Evolutionary conservation across 2,329 filamentous ascomycete species (phyloP).

Genomic region (Drechslera avenae): DNA sequence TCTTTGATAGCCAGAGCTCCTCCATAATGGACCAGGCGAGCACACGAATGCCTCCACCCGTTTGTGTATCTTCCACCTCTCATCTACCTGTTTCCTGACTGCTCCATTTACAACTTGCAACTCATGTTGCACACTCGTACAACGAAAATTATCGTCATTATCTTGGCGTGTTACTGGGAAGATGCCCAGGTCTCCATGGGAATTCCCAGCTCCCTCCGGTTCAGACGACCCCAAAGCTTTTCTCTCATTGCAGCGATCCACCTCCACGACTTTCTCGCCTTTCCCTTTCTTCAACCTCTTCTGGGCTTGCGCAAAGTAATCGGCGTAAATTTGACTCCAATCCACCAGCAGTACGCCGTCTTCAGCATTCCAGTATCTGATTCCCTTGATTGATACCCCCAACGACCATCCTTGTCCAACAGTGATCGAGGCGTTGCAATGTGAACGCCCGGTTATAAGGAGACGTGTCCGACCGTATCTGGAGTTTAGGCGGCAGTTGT

Average conservation of each 20-base stretch:
- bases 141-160: too few species aligned
- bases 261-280: not conserved
- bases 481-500: not conserved
- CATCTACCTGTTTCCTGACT: too few species aligned
- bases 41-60: too few species aligned
- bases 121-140: too few species aligned
- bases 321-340: conserved; percentile 12
- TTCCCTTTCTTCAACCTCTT: conserved; percentile 2
- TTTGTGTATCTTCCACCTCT: too few species aligned
- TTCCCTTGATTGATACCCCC: conserved; percentile 2
- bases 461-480: conserved; percentile 3
- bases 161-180: not conserved
- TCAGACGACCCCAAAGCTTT: not conserved
- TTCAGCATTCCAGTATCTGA: conserved; percentile 13
- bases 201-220: not conserved
- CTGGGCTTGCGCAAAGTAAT: conserved; percentile 8
- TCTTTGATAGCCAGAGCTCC: not conserved
- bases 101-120: too few species aligned
- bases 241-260: conserved; percentile 1
- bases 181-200: conserved; percentile 9
- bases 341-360: conserved; percentile 11
- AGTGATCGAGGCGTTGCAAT: conserved; percentile 8
- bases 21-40: conserved; percentile 1
- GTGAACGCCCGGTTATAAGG: not conserved
- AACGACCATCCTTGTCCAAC: conserved; percentile 14